Percentiles rank a stretch among this genome's conserved stretches.
Evolutionary conservation across 352 stramenopile species (phyloP).

Genomic region (Phytophthora aleatoria): DNA sequence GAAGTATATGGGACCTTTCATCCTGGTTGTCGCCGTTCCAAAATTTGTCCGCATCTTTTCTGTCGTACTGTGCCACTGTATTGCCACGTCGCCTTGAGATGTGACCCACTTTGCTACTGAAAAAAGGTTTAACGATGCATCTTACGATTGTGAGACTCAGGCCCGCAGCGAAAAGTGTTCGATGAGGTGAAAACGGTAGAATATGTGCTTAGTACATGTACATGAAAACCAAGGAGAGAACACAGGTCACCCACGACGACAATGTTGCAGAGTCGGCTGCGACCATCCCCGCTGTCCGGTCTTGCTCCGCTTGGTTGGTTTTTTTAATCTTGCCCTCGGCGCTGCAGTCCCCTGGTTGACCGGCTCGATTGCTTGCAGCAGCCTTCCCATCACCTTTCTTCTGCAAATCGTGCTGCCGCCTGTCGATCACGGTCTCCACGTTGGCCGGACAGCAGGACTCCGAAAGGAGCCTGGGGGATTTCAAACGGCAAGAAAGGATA

Average conservation of each 20-base stretch:
- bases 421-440: constrained; percentile 13
- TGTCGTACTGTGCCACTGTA: neutral
- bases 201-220: neutral
- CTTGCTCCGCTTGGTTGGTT: constrained; percentile 6
- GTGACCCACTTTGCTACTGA: constrained; percentile 18
- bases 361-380: constrained; percentile 31
- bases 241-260: neutral
- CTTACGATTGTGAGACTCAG: constrained; percentile 12
- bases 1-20: constrained; percentile 19
- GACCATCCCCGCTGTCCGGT: constrained; percentile 1
- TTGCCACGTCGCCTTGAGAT: constrained; percentile 11
- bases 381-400: constrained; percentile 25
- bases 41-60: neutral
- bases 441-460: constrained; percentile 6
- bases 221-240: constrained; percentile 13
- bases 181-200: constrained; percentile 2
- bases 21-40: constrained; percentile 29
- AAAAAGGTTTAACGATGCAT: constrained; percentile 21
- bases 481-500: constrained; percentile 7
- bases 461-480: neutral
- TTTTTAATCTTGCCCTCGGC: constrained; percentile 20
- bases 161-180: constrained; percentile 18
- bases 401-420: constrained; percentile 24
- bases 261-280: neutral
- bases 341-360: constrained; percentile 12